Evolutionary conservation across 305 asterid genomes (phyloP), one percentile per base, ranked within the genome.

Genomic region (Fraxinus greggii): DNA sequence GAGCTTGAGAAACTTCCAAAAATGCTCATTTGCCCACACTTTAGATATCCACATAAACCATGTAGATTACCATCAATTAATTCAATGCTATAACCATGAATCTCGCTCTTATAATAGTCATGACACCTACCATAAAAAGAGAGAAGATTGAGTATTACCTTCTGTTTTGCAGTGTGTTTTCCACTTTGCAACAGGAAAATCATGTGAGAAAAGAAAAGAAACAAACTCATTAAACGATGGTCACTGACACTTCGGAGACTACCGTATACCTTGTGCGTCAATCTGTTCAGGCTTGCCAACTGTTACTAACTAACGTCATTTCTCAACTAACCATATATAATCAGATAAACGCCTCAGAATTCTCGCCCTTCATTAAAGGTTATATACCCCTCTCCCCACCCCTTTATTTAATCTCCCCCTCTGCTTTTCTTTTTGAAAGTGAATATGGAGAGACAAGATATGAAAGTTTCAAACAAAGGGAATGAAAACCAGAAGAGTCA

Each of bases 301-400:
- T 65, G 17, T 65, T 26, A 23, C 35, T 24, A 65, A 65, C 13
- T 26, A 65, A 65, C 17, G 35, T 59, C 31, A 61, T 24, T 23
- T 21, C 72, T 63, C n/a, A 21, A 63, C 33, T 63, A 21, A 63
- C 72, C 33, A 63, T 24, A 63, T 63, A 63, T 24, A 24, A 24
- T 63, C 33, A 63, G 33, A 63, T 24, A 59, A n/a, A 63, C 6
- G 33, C 72, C 72, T 24, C 28, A 10, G 29, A 10, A 10, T 8
- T 63, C 72, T 63, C 72, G 72, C 72, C 72, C 72, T 24, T 24
- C 32, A 63, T 26, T 26, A 63, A 63, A 63, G 72, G 72, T 63
- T 10, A 8, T 24, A 26, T 4, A 26, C 33, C 24, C 72, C n/a
- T 9, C 72, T 23, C 69, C 17, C 33, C 17, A 63, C 33, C 72